These are phyloP conservation scores for Nakaseomyces glabratus DNA, from an alignment of 1,139 yeast genomes.

Conservation along the genomic window DNA sequence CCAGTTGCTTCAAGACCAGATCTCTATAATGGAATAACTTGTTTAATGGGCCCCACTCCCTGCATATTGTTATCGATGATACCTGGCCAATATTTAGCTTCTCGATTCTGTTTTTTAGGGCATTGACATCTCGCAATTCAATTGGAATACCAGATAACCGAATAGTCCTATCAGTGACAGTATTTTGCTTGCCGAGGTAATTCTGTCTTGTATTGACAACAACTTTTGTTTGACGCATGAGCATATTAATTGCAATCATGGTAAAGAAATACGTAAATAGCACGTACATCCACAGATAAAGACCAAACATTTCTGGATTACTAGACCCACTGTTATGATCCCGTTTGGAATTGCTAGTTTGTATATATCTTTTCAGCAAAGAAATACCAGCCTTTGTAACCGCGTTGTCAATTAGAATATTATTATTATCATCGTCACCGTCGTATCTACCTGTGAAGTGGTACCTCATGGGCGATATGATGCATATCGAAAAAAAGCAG, in stretches of 20 bases:
- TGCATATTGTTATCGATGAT: conserved; percentile 63
- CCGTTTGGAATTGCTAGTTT: conserved; percentile 4
- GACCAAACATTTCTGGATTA: conserved; percentile 22
- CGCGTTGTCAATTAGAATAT: neutral
- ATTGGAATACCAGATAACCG: conserved; percentile 88
- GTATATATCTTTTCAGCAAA: neutral
- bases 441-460: conserved; percentile 55
- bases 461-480: conserved; percentile 62
- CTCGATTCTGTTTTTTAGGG: conserved; percentile 65
- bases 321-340: conserved; percentile 9
- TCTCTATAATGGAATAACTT: conserved; percentile 52
- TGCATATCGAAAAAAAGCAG: conserved; percentile 46
- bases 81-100: conserved; percentile 73
- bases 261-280: conserved; percentile 83
- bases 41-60: conserved; percentile 76
- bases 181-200: conserved; percentile 78
- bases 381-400: conserved; percentile 9
- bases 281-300: conserved; percentile 67
- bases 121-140: conserved; percentile 58
- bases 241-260: conserved; percentile 48
- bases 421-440: conserved; percentile 33
- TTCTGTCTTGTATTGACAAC: conserved; percentile 73
- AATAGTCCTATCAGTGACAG: conserved; percentile 88
- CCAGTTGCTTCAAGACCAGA: conserved; percentile 47
- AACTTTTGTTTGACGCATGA: conserved; percentile 58